Conservation (phyloP, 768 basidiomycete species). For the Termitomyces sp. region DNA sequence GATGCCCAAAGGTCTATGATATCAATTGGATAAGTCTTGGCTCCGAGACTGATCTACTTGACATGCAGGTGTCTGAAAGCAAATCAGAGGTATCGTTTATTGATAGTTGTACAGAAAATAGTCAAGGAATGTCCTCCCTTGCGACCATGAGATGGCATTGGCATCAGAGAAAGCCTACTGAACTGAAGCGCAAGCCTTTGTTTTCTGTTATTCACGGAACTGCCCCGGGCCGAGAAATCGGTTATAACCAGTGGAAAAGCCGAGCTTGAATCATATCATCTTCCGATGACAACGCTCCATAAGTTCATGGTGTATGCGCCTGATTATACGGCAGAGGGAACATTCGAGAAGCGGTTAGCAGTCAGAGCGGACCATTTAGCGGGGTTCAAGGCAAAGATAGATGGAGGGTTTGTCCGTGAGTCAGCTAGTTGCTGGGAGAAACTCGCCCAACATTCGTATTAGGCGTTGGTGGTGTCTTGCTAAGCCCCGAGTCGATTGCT, state of each 20-base stretch:
- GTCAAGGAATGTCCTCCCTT: background rate
- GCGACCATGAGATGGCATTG: background rate
- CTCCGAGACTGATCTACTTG: too few species aligned
- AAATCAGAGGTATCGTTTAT: too few species aligned
- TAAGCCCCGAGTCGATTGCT: slow-evolving; percentile 53
- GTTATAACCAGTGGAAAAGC: too few species aligned
- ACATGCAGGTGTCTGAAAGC: background rate
- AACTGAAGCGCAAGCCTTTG: background rate
- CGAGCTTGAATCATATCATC: background rate
- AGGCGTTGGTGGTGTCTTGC: slow-evolving; percentile 56
- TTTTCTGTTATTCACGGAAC: background rate
- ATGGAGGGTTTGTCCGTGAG: slow-evolving; percentile 48
- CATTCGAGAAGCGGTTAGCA: slow-evolving; percentile 49
- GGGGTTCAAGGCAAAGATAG: slow-evolving; percentile 34
- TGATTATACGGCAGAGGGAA: slow-evolving; percentile 56
- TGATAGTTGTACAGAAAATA: background rate
- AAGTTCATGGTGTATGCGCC: slow-evolving; percentile 61
- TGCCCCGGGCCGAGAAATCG: background rate
- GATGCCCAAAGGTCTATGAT: background rate
- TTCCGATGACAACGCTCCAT: slow-evolving; percentile 10
- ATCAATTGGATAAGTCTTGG: background rate
- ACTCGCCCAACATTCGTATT: background rate
- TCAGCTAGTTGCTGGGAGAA: slow-evolving; percentile 1
- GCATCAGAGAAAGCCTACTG: too few species aligned
- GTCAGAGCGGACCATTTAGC: slow-evolving; percentile 51